Conservation (phyloP, 148 eudicot genomes). For the Rhododendron williamsianum region DNA sequence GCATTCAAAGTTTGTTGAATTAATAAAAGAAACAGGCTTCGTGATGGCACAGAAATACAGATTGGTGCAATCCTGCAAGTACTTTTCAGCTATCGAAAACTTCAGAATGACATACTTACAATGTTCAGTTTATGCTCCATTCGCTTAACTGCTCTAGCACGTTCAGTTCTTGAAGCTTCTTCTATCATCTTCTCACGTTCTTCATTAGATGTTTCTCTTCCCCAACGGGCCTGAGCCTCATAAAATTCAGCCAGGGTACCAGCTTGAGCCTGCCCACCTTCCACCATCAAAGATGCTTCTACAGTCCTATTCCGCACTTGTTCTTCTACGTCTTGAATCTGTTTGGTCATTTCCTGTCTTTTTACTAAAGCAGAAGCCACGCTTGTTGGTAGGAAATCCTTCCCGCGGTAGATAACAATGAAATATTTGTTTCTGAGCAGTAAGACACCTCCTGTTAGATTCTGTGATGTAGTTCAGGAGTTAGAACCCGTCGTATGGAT, state of each 20-base stretch:
- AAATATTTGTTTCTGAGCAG: slow-evolving; percentile 88
- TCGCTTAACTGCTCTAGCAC: slow-evolving; percentile 52
- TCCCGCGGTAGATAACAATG: slow-evolving; percentile 88
- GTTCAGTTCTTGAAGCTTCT: slow-evolving; percentile 65
- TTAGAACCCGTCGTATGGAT: slow-evolving; percentile 11
- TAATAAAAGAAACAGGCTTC: not conserved
- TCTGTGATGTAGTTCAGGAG: slow-evolving; percentile 39
- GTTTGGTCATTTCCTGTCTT: slow-evolving; percentile 83
- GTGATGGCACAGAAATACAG: slow-evolving; percentile 3
- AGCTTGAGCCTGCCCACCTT: slow-evolving; percentile 50
- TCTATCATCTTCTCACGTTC: slow-evolving; percentile 65
- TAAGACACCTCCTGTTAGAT: slow-evolving; percentile 84
- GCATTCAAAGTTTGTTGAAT: not conserved
- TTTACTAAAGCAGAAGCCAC: slow-evolving; percentile 83
- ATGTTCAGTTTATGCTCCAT: slow-evolving; percentile 71
- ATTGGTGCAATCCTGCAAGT: slow-evolving; percentile 1
- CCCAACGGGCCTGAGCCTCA: slow-evolving; percentile 93
- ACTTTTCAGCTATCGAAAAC: not conserved
- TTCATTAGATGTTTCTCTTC: slow-evolving; percentile 66
- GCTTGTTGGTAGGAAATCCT: slow-evolving; percentile 79
- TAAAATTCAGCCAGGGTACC: slow-evolving; percentile 97
- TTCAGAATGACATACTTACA: slow-evolving; percentile 43
- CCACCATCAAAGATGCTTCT: slow-evolving; percentile 30
- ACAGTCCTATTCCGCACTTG: slow-evolving; percentile 44
- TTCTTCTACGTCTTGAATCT: slow-evolving; percentile 84